Percentiles rank a stretch among this genome's conserved stretches.
Evolutionary conservation across 2,329 filamentous ascomycete genomes (phyloP).

Genomic region (Cercospora sesami): DNA sequence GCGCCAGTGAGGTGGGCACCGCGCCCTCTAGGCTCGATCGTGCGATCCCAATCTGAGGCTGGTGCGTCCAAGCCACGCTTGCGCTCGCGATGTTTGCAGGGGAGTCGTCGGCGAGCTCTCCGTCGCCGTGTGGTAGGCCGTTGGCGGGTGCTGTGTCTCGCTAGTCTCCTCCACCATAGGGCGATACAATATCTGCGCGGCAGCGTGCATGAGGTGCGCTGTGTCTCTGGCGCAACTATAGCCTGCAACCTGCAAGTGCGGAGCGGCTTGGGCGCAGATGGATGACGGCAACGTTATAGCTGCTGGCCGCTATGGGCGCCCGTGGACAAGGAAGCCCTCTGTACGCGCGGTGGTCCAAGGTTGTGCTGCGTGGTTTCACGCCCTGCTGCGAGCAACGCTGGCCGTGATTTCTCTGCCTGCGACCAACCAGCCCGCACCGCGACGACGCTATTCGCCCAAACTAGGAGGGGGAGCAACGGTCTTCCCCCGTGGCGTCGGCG

Average conservation of each 20-base stretch:
- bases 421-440: not conserved
- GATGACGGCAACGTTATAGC: slow-evolving; percentile 8
- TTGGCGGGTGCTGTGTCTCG: not conserved
- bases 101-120: slow-evolving; percentile 8
- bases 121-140: slow-evolving; percentile 2
- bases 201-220: not conserved
- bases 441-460: not conserved
- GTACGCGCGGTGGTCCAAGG: not conserved
- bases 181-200: not conserved
- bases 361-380: not conserved
- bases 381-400: not conserved
- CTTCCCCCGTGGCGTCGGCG: not conserved
- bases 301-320: slow-evolving; percentile 1
- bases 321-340: not conserved
- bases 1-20: slow-evolving; percentile 21
- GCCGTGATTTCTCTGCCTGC: not conserved
- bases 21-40: slow-evolving; percentile 23
- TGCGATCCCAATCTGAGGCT: slow-evolving; percentile 25
- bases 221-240: not conserved
- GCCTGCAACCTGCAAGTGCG: not conserved
- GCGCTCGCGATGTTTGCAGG: slow-evolving; percentile 12
- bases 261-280: not conserved
- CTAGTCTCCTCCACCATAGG: slow-evolving; percentile 4
- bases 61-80: slow-evolving; percentile 21
- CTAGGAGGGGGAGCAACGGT: not conserved